Evolutionary conservation across 768 basidiomycete genomes (phyloP), one percentile per base, ranked within the genome.

Genomic region (Termitomyces sp.): DNA sequence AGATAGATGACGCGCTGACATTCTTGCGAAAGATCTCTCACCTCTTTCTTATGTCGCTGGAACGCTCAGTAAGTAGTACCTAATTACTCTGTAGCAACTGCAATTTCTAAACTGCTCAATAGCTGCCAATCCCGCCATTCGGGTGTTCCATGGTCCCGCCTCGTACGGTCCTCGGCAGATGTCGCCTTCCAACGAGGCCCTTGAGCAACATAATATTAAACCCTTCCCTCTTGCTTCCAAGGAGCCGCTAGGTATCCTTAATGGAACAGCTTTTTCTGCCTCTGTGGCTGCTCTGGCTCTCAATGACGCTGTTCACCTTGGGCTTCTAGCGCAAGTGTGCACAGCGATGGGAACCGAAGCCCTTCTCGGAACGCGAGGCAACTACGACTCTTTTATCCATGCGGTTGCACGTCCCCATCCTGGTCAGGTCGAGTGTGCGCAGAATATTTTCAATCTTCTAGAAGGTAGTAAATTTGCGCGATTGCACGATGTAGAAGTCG

Each of bases 291-390:
- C 87, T 15, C 79, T 91, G 20, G 88, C 85, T 10, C 70, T 91
- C 36, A 80, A 86, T 61, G 88, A 91, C 54, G 84, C 88, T 18
- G 77, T 83, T 22, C 83, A 86, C 62, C 72, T 87, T 22, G 72
- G 80, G 22, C 69, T 87, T 15, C 70, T 87, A 16, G 77, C 88
- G 2, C 87, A 90, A 69, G 81, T 88, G 5, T 84, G 83, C 69
- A 92, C 89, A 2, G 89, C 90, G 0, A 82, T 92, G 81, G 87
- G 87, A 22, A 86, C 86, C 1, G 90, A 92, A 66, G 90, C 88
- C 18, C 77, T 92, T 34, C 70, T 80, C 37, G 90, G 90, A 24
- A 77, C 81, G 8, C 79, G 81, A 42, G 86, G 78, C 29, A 85
- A 83, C 20, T 86, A 82, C 64, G 82, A 77, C 13, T 74, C 85